Evolutionary conservation across 2,329 filamentous ascomycete species (phyloP).

Genomic region (Colletotrichum sp.): DNA sequence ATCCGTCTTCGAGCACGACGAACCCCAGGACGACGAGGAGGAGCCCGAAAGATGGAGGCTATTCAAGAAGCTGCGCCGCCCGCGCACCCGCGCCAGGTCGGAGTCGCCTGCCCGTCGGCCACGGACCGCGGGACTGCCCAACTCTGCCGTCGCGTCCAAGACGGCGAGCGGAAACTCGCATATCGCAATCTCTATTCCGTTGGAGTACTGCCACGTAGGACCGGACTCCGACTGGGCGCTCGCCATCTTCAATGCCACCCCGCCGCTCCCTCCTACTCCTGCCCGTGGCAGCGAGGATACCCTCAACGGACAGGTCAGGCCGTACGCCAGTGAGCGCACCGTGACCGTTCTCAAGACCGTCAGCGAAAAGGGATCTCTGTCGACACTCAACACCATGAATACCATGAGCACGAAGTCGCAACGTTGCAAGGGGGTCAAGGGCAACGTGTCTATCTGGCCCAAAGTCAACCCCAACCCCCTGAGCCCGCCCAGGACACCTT

Average conservation of each 20-base stretch:
- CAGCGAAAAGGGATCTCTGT: conserved; percentile 37
- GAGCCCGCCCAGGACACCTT: conserved; percentile 19
- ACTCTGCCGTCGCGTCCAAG: conserved; percentile 59
- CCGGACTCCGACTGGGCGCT: conserved; percentile 23
- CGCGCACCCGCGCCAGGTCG: conserved; percentile 28
- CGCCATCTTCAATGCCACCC: conserved; percentile 22
- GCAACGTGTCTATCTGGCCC: conserved; percentile 20
- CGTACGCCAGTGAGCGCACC: conserved; percentile 22
- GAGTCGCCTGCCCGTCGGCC: conserved; percentile 15
- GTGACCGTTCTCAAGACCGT: conserved; percentile 39
- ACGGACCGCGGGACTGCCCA: conserved; percentile 46
- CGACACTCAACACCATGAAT: conserved; percentile 7
- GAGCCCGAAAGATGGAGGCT: conserved; percentile 44
- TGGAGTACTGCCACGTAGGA: conserved; percentile 52
- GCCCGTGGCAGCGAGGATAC: background rate
- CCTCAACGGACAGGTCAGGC: conserved; percentile 13
- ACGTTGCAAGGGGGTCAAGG: background rate
- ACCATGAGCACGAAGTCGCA: conserved; percentile 1
- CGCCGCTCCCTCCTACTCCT: conserved; percentile 26
- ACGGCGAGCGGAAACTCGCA: conserved; percentile 60
- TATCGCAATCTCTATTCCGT: conserved; percentile 66
- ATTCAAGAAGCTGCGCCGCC: conserved; percentile 37
- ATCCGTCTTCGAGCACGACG: conserved; percentile 28
- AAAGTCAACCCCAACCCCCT: conserved; percentile 9
- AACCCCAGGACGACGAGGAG: conserved; percentile 27